Conservation (phyloP, 2,329 filamentous ascomycete species). For the Fusarium sp. region DNA sequence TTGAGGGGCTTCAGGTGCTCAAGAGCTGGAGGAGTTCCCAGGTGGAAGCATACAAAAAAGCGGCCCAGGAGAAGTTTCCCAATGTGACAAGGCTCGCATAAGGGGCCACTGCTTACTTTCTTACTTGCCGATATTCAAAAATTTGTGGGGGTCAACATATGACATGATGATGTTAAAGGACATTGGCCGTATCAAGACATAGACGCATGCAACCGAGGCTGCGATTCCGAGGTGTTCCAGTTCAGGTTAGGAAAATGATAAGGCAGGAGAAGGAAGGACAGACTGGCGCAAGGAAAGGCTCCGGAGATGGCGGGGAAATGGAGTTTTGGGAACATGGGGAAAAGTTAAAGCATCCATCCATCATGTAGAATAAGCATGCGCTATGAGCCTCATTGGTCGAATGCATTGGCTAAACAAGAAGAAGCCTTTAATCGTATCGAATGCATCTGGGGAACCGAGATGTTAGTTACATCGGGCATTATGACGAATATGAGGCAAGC, state of each 20-base stretch:
- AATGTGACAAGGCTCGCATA: slow-evolving; percentile 61
- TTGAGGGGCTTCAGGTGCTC: slow-evolving; percentile 59
- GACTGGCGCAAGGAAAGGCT: slow-evolving; percentile 39
- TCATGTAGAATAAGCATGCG: slow-evolving; percentile 43
- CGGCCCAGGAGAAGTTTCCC: slow-evolving; percentile 64
- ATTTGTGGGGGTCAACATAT: slow-evolving; percentile 2
- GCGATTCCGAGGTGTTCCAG: slow-evolving; percentile 11
- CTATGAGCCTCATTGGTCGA: slow-evolving; percentile 25
- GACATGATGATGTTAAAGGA: slow-evolving; percentile 3
- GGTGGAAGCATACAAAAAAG: slow-evolving; percentile 61
- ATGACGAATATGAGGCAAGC: slow-evolving; percentile 21
- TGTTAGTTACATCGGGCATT: neutral
- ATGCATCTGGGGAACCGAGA: neutral
- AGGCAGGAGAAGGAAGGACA: slow-evolving; percentile 27
- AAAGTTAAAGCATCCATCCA: slow-evolving; percentile 39
- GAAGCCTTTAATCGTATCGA: neutral
- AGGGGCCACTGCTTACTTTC: slow-evolving; percentile 8
- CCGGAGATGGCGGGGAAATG: slow-evolving; percentile 27
- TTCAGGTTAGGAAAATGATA: slow-evolving; percentile 9
- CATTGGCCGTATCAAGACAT: slow-evolving; percentile 12
- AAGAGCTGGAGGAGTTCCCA: slow-evolving; percentile 64
- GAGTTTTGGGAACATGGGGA: slow-evolving; percentile 46
- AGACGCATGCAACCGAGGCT: slow-evolving; percentile 26
- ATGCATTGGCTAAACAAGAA: slow-evolving; percentile 5
- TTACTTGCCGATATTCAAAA: slow-evolving; percentile 17